Conservation (phyloP, 2,329 filamentous ascomycete species). For the Cladosporium sp. region DNA sequence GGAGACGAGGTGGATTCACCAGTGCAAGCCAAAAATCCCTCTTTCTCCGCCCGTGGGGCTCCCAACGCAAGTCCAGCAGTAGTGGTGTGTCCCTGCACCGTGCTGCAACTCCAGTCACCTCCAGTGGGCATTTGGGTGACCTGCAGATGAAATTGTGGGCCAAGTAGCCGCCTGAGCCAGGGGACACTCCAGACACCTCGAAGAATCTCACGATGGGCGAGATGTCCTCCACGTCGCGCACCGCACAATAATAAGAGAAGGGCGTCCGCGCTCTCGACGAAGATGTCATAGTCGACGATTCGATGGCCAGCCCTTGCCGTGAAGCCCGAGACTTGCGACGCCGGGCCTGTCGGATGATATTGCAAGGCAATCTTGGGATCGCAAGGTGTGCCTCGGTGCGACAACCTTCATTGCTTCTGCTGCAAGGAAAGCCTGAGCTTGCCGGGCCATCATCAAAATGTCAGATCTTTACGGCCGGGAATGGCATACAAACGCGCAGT, state of each 20-base stretch:
- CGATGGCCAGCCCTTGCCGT: too few relatives aligned
- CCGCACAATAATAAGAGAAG: too few relatives aligned
- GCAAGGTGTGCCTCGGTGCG: too few relatives aligned
- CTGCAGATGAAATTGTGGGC: conserved; percentile 2
- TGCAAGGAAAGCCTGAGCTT: too few relatives aligned
- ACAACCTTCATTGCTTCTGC: too few relatives aligned
- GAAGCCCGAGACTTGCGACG: not conserved
- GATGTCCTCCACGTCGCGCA: too few relatives aligned
- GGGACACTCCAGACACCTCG: not conserved
- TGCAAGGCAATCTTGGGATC: not conserved
- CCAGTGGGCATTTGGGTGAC: conserved; percentile 3
- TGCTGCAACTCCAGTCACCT: conserved; percentile 8
- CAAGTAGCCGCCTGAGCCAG: not conserved
- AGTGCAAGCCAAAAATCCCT: conserved; percentile 12
- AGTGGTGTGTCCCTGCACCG: conserved; percentile 4
- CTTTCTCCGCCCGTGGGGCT: conserved; percentile 8
- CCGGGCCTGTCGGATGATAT: conserved; percentile 1
- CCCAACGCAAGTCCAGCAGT: conserved; percentile 1
- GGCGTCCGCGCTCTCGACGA: too few relatives aligned
- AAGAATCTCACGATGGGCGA: too few relatives aligned
- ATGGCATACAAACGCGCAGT: too few relatives aligned
- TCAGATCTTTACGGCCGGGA: too few relatives aligned
- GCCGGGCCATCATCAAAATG: too few relatives aligned
- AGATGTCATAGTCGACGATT: too few relatives aligned
- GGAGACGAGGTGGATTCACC: conserved; percentile 7